Base-by-base conservation (phyloP, 306 rosid genomes). In the Cicer chorassanicum region DNA sequence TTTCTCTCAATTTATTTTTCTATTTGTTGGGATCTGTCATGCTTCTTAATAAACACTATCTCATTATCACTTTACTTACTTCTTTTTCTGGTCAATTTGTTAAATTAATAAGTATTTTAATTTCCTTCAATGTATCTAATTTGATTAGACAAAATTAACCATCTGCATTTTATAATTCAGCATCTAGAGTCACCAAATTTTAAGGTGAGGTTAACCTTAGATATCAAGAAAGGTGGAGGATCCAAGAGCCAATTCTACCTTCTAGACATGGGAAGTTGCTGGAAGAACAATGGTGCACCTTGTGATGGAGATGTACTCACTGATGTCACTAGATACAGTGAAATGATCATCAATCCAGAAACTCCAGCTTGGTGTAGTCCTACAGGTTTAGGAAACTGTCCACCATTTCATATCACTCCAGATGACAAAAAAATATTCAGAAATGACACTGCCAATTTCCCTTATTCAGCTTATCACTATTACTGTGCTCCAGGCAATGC, bases 401-500 rank as follows among this genome's bases (percentile, higher is more conserved):
- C 97, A 8, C 96, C 97, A 15, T 89, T 69, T 78, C 97, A 92
- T 39, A 84, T 89, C 29, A 89, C 97, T 12, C 85, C 86, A 18
- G 82, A 88, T 11, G 55, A 92, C 78, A 84, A 34, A 80, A 92
- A 86, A 42, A 85, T 92, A 42, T 67, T 79, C 21, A 86, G 93
- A 77, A 89, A 87, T 68, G 92, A 88, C 87, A 89, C 96, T 0
- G 87, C 76, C 11, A 80, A 87, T 78, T 92, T 89, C 76, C 96
- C 96, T 6, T 92, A 89, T 44, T 21, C 78, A 0, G 96, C 97
- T 29, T 88, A 92, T 75, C 96, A 89, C 74, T 88, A 49, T 67
- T 92, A 89, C 61, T 88, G 97, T 75, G 92, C 90, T 14, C 97
- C 97, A 0, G 93, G 93, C 11, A 92, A 87, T 80, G 93, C 93